A percentile compares a stretch with the other conserved stretches of the same genome.
phyloP scores from a whole-genome alignment of 2,329 filamentous ascomycete genomes.

The Akanthomyces lecanii region DNA sequence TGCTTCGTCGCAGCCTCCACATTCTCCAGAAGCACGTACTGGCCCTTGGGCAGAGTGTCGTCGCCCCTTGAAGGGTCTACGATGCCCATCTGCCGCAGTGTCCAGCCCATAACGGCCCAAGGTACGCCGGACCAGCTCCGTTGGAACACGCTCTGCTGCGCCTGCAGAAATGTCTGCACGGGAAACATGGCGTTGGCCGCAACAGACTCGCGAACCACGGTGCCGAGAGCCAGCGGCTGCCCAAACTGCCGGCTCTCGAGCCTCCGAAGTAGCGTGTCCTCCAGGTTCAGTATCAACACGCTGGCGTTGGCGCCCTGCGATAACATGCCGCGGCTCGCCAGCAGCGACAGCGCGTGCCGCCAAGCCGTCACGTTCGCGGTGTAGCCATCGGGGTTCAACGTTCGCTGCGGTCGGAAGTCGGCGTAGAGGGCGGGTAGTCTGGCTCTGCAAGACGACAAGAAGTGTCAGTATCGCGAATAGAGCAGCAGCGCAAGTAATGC shows the following conservation, averaged over 20 bases:
- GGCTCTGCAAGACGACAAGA: constrained; percentile 45
- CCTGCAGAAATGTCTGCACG: constrained; percentile 61
- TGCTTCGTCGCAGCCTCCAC: constrained; percentile 55
- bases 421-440: constrained; percentile 84
- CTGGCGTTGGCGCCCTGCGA: constrained; percentile 40
- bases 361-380: constrained; percentile 74
- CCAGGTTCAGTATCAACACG: constrained; percentile 49
- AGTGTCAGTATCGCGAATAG: not conserved
- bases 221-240: constrained; percentile 72
- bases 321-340: constrained; percentile 58
- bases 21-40: constrained; percentile 63
- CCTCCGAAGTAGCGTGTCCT: constrained; percentile 62
- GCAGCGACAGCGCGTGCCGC: constrained; percentile 68
- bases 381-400: constrained; percentile 81
- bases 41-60: constrained; percentile 55
- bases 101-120: constrained; percentile 71
- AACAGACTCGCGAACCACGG: constrained; percentile 72
- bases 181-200: constrained; percentile 65
- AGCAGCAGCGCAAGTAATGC: no score
- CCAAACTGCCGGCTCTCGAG: constrained; percentile 77
- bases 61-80: constrained; percentile 42
- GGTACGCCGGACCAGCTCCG: constrained; percentile 65
- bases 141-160: constrained; percentile 67
- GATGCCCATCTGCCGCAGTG: constrained; percentile 65
- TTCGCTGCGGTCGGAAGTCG: constrained; percentile 71